phyloP scores from a whole-genome alignment of 1,284 basidiomycete species.

The Boletus chippewaensis region DNA sequence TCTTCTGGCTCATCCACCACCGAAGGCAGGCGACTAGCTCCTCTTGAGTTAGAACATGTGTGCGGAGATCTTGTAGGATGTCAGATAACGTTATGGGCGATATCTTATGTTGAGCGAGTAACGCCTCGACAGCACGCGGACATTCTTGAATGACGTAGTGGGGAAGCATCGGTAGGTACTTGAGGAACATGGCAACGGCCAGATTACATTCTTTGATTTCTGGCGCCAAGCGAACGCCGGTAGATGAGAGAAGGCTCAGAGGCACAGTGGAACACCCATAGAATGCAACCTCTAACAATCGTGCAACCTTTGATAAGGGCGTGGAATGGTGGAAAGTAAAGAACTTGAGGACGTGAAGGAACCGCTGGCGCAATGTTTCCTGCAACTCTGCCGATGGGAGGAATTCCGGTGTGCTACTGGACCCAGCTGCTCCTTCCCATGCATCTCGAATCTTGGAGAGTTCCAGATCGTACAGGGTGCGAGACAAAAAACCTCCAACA shows the following conservation, averaged over 20 bases:
- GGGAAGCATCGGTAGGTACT: slow-evolving; percentile 71
- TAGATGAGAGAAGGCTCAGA: slow-evolving; percentile 74
- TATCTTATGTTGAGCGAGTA: slow-evolving; percentile 63
- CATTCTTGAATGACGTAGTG: slow-evolving; percentile 54
- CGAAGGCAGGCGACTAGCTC: slow-evolving; percentile 79
- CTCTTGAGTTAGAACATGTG: slow-evolving; percentile 50
- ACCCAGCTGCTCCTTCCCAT: slow-evolving; percentile 40
- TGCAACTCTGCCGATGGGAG: slow-evolving; percentile 38
- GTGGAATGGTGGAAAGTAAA: slow-evolving; percentile 83
- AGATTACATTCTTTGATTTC: slow-evolving; percentile 66
- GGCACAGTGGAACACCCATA: slow-evolving; percentile 51
- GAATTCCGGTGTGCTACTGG: slow-evolving; percentile 11
- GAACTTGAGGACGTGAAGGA: slow-evolving; percentile 79
- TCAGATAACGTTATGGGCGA: slow-evolving; percentile 72
- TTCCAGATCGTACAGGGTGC: slow-evolving; percentile 84
- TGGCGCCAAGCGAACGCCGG: slow-evolving; percentile 62
- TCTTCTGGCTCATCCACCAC: slow-evolving; percentile 72
- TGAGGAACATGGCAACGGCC: slow-evolving; percentile 68
- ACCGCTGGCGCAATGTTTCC: slow-evolving; percentile 47
- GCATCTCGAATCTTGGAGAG: slow-evolving; percentile 48
- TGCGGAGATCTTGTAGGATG: slow-evolving; percentile 69
- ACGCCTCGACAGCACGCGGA: slow-evolving; percentile 50
- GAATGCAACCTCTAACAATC: slow-evolving; percentile 71
- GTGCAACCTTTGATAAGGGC: slow-evolving; percentile 73
- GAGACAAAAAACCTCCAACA: slow-evolving; percentile 74